Percentiles rank a stretch among this genome's conserved stretches.
phyloP scores from a whole-genome alignment of 73 alveolate genomes.

The Strombidium stylifer region DNA sequence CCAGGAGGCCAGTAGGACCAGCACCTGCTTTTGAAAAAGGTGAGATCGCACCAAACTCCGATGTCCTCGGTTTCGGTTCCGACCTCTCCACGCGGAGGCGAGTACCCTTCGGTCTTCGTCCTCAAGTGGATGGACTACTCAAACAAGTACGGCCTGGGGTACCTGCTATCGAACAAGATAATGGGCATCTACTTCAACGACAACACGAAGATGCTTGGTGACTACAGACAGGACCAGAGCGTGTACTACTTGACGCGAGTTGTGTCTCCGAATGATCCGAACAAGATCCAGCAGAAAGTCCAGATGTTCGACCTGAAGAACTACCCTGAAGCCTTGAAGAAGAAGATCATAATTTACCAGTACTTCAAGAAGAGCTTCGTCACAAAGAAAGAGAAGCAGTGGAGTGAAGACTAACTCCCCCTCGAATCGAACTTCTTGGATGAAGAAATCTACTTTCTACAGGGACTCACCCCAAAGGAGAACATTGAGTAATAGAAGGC shows the following conservation, averaged over 20 bases:
- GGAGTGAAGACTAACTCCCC: too few relatives aligned
- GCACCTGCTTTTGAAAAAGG: too few relatives aligned
- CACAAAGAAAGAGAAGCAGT: constrained; percentile 1
- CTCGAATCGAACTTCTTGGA: too few relatives aligned
- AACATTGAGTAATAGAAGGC: too few relatives aligned
- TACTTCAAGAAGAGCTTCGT: constrained; percentile 54
- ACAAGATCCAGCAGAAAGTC: not conserved
- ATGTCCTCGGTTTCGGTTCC: too few relatives aligned
- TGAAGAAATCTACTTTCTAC: too few relatives aligned
- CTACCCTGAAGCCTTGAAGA: constrained; percentile 59
- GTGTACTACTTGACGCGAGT: constrained; percentile 10
- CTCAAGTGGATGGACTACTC: constrained; percentile 50
- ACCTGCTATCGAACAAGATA: constrained; percentile 59
- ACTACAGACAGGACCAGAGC: constrained; percentile 1
- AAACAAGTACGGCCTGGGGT: constrained; percentile 80
- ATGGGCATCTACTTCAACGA: constrained; percentile 81
- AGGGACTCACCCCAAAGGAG: too few relatives aligned
- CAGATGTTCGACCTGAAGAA: not conserved
- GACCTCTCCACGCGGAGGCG: too few relatives aligned
- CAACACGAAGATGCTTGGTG: constrained; percentile 57
- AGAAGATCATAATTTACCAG: constrained; percentile 62
- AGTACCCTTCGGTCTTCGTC: too few relatives aligned
- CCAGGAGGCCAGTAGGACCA: too few relatives aligned
- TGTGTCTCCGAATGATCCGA: not conserved
- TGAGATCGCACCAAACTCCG: too few relatives aligned